A percentile compares a stretch with the other conserved stretches of the same genome.
Evolutionary conservation across 495 filamentous ascomycete species (phyloP).

Genomic region (Xylaria curta): DNA sequence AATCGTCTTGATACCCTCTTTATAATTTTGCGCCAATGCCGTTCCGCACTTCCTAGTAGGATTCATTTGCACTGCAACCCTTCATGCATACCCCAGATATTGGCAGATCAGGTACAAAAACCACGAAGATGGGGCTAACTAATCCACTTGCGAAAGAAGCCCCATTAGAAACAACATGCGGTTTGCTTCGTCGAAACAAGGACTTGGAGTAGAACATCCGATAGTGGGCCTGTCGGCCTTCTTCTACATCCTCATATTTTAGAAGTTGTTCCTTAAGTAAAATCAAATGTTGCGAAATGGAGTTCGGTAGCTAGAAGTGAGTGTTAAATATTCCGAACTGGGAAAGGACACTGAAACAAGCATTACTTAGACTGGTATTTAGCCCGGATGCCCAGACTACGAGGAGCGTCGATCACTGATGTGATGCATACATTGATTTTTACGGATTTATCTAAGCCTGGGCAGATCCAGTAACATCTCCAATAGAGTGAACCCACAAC

Average conservation of each 20-base stretch:
- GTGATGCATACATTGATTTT: background rate
- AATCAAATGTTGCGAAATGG: background rate
- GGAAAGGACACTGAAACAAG: background rate
- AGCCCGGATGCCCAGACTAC: background rate
- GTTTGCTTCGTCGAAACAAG: background rate
- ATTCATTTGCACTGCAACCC: constrained; percentile 12
- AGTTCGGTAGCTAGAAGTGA: background rate
- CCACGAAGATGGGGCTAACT: constrained; percentile 7
- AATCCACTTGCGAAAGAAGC: background rate
- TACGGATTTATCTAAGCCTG: background rate
- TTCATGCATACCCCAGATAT: constrained; percentile 16
- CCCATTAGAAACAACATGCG: background rate
- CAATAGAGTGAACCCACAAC: background rate
- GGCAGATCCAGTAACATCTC: background rate
- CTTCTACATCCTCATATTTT: background rate
- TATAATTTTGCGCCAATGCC: constrained; percentile 19
- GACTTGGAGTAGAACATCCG: constrained; percentile 1
- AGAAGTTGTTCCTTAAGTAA: background rate
- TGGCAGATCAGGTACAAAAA: constrained; percentile 8
- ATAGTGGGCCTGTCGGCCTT: background rate
- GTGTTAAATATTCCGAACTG: background rate
- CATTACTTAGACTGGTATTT: background rate
- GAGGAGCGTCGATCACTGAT: background rate
- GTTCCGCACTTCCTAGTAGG: background rate
- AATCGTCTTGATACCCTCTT: background rate